Base-by-base conservation (phyloP, 352 stramenopile species). In the Pseudoperonospora humuli region DNA sequence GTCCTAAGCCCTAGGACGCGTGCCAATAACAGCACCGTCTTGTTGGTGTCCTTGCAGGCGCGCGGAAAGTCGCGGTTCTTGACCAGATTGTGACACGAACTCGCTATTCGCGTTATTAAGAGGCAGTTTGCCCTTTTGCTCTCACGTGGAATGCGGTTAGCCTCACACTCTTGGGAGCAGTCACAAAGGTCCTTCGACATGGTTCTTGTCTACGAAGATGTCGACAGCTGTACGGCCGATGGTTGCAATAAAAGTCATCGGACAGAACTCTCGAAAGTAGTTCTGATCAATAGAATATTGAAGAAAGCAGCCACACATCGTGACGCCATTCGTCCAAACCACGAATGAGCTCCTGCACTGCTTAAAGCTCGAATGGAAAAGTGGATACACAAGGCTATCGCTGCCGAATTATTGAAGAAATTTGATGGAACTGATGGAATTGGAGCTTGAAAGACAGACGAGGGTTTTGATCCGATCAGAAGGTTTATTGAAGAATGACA, bases 111-210 rank as follows among this genome's bases (percentile, higher is more conserved):
- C 82, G 75, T 99, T 98, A 2, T 99, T 93, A 31, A 99, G 97
- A 14, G 97, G 97, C n/a, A 99, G 78, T 75, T 99, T 99, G 54
- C 96, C 96, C 76, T 99, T 99, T 99, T 99, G 61, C 83, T 97
- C 50, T 97, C 77, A 32, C 95, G 95, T 28, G 99, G 65, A 40
- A 99, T 98, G 53, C 93, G 65, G 84, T 99, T 99, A 24, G 97
- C 97, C 64, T 99, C 94, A 20, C 81, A 35, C 95, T 90, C 50
- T 99, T 95, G 21, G 86, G 83, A 3, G 94, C 96, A 7, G 95
- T 96, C 19, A 97, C 80, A 9, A n/a, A 99, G 70, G 23, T 95
- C 67, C 17, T 56, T 91, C 17, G 84, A 87, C 86, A 96, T 96
- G 73, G 64, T 91, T 90, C 66, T 92, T 92, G 54, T 68, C 68